Evolutionary conservation across 2,329 filamentous ascomycete species (phyloP), one percentile per base, ranked within the genome.

Genomic region (Fusarium robinianum): DNA sequence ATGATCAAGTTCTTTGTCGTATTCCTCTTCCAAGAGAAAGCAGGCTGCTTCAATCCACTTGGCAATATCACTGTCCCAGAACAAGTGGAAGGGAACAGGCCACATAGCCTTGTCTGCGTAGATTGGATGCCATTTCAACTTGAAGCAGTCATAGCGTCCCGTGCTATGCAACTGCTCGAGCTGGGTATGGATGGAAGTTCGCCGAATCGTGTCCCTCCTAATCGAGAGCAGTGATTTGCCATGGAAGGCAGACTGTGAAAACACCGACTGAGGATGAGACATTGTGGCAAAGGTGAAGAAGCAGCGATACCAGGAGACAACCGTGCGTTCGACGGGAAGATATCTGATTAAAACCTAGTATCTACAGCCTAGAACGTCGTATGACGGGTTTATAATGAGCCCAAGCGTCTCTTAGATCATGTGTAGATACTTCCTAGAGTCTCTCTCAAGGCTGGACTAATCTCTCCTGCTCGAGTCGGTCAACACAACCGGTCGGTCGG

Each of bases 31-130:
- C 7, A 80, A 64, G 51, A 80, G 75, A 51, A 84, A 83, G 49
- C 78, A 82, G 3, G 79, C 80, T 1, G 75, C 79, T 63, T 84
- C 81, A 36, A 83, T 79, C 78, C 79, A 83, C 63, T 84, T 84
- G 8, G 72, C 79, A 14, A 80, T 30, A 8, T 43, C 41, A 36
- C 21, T 33, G 21, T 14, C 11, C 16, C 12, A 19, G n/a, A 5
- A 26, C 18, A n/a, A 23, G 21, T 10, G 5, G 18, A 24, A 33
- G 10, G 10, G 5, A 19, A 22, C 21, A 31, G n/a, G n/a, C n/a
- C n/a, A n/a, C n/a, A n/a, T n/a, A n/a, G n/a, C n/a, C n/a, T n/a
- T n/a, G n/a, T n/a, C n/a, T n/a, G n/a, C n/a, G n/a, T n/a, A n/a
- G n/a, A n/a, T n/a, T n/a, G n/a, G n/a, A n/a, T n/a, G n/a, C n/a